Base-by-base conservation (phyloP, 768 basidiomycete species). In the Tylopilus vinaceipallidus region DNA sequence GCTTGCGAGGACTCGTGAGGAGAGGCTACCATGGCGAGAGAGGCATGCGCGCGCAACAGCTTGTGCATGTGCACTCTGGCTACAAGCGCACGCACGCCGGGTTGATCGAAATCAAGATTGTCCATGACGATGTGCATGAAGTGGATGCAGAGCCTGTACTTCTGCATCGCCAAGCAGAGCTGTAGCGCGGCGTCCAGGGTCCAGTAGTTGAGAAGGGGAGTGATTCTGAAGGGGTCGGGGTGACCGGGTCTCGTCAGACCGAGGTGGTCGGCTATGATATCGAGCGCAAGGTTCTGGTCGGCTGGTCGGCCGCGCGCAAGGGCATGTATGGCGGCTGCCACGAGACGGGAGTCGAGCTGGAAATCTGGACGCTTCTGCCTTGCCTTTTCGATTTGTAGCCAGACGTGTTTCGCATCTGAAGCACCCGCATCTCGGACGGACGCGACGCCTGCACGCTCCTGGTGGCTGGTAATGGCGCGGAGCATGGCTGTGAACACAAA, bases 401-500 rank as follows among this genome's bases (percentile, higher is more conserved):
- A 91, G 13, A 92, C 66, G 14, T 86, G 72, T 59, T 78, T 84
- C 13, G 84, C 86, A 53, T 90, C 84, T 16, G 81, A 76, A 9
- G 84, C 81, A 48, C 50, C 47, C 20, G 53, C 75, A 75, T 64
- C 82, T 72, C 29, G 55, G 49, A 35, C 61, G 53, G 42, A 70
- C 45, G 51, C 32, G 43, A 56, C 58, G 13, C 47, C 56, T 36
- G 56, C 51, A 17, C 45, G 58, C 42, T 56, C 51, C 50, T 52
- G 60, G 38, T 54, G 47, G 27, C 47, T 53, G 58, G 45, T 75
- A 59, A 64, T 62, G 40, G 80, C 79, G 37, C 74, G 73, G 59
- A 93, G 78, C 71, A 92, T 79, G 41, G 79, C 77, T 8, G 84
- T 80, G 64, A 79, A 91, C 20, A 87, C 71, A 54, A 75, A 74